Base-by-base conservation (phyloP, 2,329 filamentous ascomycete species). In the Grosmannia clavigera region DNA sequence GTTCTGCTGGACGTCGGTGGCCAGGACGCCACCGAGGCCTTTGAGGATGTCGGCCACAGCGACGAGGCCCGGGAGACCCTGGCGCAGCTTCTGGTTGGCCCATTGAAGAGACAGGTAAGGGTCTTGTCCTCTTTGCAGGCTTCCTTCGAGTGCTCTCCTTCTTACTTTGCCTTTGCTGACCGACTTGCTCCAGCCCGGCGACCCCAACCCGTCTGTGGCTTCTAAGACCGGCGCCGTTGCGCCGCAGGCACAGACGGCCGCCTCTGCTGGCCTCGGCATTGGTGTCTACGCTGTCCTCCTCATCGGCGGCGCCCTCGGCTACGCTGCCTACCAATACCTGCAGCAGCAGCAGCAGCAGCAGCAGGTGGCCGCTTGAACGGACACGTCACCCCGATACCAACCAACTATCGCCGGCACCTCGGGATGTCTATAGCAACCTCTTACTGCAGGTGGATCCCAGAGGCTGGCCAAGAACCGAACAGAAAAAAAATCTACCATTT, bases 1-100 rank as follows among this genome's bases (percentile, higher is more conserved):
- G 94, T 99, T 68, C 80, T 99, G 65, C 87, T 99, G 67, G 94
- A 99, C 68, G 92, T 97, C 65, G 94, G 81, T 70, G 94, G 94
- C 67, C 92, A 96, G 78, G 94, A 99, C 75, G 88, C 89, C 70
- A 96, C 92, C 68, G 94, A 97, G 78, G 92, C 94, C 64, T 99
- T 99, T 73, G 94, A 99, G 80, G 94, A 99, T 76, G 94, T 99
- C 70, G 94, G 94, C 71, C 94, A 99, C 87, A 95, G 89, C 70
- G 94, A 99, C 75, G 94, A 99, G 81, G 94, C 94, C 67, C 87
- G 94, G 67, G 92, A 97, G 79, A 92, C 95, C 67, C 85, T 99
- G 61, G 85, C 87, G 38, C 83, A 84, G 70, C 78, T 95, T 65
- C 75, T 85, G 58, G 81, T 94, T 66, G 92, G 90, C 65, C 80